Percentiles rank a stretch among this genome's conserved stretches.
These are phyloP conservation scores for Fallopia convolvulus DNA, from an alignment of 148 eudicot genomes.

Conservation along the genomic window DNA sequence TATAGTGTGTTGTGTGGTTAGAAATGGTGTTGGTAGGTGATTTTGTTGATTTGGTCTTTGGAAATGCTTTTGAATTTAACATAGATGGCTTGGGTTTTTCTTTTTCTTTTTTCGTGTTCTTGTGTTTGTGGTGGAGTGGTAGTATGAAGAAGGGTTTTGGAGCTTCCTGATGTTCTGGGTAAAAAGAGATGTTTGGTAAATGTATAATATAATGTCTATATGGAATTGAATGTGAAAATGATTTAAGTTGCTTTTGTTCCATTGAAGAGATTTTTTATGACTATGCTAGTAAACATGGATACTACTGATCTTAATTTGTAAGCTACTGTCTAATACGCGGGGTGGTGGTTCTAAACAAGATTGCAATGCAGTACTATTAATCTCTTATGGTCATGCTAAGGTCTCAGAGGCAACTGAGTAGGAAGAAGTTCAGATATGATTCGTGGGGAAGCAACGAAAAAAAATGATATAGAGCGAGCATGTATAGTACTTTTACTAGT, in stretches of 20 bases:
- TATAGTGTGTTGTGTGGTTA: conserved; percentile 17
- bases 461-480: no score
- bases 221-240: conserved; percentile 2
- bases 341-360: no score
- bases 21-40: conserved; percentile 22
- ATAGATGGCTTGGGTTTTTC: conserved; percentile 3
- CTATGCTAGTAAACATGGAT: not conserved
- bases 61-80: conserved; percentile 6
- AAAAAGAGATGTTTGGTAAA: conserved; percentile 1
- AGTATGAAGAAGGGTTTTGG: conserved; percentile 3
- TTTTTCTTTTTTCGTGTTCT: not conserved
- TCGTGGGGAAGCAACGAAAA: no score
- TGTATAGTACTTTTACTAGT: no score
- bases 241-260: conserved; percentile 2
- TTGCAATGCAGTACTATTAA: not conserved
- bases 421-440: not conserved
- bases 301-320: not conserved
- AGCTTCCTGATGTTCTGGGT: not conserved
- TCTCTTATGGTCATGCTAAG: not conserved
- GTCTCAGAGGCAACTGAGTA: not conserved
- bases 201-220: conserved; percentile 10
- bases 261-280: not conserved
- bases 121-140: not conserved
- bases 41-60: conserved; percentile 9
- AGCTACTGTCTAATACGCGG: not conserved